These are phyloP conservation scores for Ustilago xerochloae DNA, from an alignment of 1,284 basidiomycete genomes.

Conservation along the genomic window DNA sequence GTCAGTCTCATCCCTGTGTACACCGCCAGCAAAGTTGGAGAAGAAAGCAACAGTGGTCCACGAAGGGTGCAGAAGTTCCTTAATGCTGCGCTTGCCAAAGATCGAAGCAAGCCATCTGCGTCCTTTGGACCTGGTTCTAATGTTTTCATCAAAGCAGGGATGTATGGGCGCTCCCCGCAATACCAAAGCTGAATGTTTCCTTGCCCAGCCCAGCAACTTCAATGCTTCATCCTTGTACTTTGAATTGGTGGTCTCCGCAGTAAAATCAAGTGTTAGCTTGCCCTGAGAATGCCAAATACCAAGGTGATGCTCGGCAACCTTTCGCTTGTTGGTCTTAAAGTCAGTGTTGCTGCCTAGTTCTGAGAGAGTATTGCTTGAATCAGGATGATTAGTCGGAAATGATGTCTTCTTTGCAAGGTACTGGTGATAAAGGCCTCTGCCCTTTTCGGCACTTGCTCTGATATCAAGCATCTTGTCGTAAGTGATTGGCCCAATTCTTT, in stretches of 20 bases:
- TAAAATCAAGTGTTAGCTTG: background rate
- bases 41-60: conserved; percentile 4
- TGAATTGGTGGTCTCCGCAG: background rate
- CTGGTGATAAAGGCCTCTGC: too few relatives aligned
- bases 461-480: too few relatives aligned
- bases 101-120: background rate
- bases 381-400: too few relatives aligned
- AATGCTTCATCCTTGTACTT: background rate
- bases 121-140: background rate
- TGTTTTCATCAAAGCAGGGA: background rate
- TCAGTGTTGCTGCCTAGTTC: too few relatives aligned
- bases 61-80: background rate
- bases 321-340: background rate
- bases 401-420: too few relatives aligned
- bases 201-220: background rate
- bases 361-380: too few relatives aligned
- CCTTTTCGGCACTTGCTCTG: too few relatives aligned
- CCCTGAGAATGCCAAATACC: background rate
- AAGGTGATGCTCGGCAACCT: background rate
- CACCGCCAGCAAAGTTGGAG: background rate
- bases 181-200: background rate
- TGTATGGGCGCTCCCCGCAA: background rate
- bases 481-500: too few relatives aligned
- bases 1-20: background rate
- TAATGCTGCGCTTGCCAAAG: background rate